Conservation (phyloP, 2,329 filamentous ascomycete species). For the Pseudogymnoascus sp. region DNA sequence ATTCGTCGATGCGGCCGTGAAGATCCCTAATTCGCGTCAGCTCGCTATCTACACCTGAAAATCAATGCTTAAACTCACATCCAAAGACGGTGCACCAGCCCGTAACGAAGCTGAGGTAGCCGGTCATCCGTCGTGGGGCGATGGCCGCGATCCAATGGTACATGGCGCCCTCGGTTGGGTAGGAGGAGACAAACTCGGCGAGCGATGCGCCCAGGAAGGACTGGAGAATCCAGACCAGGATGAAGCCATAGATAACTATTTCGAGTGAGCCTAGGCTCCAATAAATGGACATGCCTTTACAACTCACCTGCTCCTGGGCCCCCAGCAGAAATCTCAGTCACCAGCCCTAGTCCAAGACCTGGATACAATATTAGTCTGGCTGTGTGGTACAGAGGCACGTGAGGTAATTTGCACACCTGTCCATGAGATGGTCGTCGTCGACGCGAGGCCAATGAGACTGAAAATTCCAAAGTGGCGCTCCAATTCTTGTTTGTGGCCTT, state of each 20-base stretch:
- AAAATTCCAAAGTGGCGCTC: slow-evolving; percentile 41
- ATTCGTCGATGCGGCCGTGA: slow-evolving; percentile 23
- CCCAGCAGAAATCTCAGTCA: slow-evolving; percentile 41
- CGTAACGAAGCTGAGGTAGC: slow-evolving; percentile 38
- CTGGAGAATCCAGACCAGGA: slow-evolving; percentile 40
- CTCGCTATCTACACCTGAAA: neutral
- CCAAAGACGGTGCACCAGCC: slow-evolving; percentile 36
- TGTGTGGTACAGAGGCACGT: neutral
- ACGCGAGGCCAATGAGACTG: slow-evolving; percentile 42
- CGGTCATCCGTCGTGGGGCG: slow-evolving; percentile 34
- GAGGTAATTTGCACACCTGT: slow-evolving; percentile 20
- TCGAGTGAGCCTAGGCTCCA: neutral
- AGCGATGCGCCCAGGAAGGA: slow-evolving; percentile 39
- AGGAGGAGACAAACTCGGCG: slow-evolving; percentile 41
- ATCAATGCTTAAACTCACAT: slow-evolving; percentile 30
- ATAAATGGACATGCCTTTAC: neutral
- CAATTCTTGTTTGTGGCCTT: slow-evolving; percentile 42
- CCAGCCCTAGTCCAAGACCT: slow-evolving; percentile 37
- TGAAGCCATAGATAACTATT: slow-evolving; percentile 43
- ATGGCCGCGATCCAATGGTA: slow-evolving; percentile 46
- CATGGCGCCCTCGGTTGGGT: slow-evolving; percentile 43
- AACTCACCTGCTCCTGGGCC: slow-evolving; percentile 35
- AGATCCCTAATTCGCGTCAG: slow-evolving; percentile 30
- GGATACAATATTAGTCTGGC: neutral
- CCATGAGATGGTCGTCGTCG: slow-evolving; percentile 45